These are phyloP conservation scores for sweet orange (Citrus sinensis) DNA, from an alignment of 345 rosid genomes.

Conservation along the genomic window DNA sequence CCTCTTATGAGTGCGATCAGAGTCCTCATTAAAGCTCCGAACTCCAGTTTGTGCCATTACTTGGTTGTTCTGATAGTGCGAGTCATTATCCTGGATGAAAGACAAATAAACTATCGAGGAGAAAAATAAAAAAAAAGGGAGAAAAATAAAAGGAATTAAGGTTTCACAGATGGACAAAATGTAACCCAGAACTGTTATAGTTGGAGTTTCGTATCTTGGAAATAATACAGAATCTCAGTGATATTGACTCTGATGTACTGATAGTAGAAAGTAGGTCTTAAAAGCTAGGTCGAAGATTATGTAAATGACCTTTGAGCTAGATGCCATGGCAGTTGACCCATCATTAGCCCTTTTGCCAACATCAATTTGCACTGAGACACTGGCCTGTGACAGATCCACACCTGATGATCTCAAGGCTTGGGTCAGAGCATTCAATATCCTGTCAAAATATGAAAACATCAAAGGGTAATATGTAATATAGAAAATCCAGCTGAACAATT, in stretches of 20 bases:
- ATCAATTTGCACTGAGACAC: constrained; percentile 62
- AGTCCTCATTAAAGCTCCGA: constrained; percentile 28
- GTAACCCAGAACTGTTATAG: not conserved
- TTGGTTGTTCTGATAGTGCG: constrained; percentile 28
- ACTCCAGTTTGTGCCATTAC: constrained; percentile 33
- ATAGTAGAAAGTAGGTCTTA: not conserved
- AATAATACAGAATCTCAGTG: not conserved
- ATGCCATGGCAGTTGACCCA: constrained; percentile 22
- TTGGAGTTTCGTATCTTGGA: not conserved
- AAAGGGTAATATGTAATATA: constrained; percentile 2
- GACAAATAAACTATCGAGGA: not conserved
- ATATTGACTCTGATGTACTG: not conserved
- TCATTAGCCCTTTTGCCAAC: constrained; percentile 41
- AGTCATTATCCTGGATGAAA: constrained; percentile 35
- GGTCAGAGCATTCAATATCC: constrained; percentile 54
- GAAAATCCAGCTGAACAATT: not conserved
- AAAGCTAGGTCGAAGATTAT: not conserved
- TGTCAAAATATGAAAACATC: constrained; percentile 27
- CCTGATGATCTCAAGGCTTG: constrained; percentile 62
- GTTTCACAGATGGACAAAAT: not conserved
- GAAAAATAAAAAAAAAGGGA: too few species aligned
- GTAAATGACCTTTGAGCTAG: constrained; percentile 45
- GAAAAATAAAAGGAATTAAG: not conserved
- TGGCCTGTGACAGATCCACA: constrained; percentile 62
- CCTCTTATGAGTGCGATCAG: constrained; percentile 43